Conservation (phyloP, 1,284 basidiomycete species). For the Cryptococcus maquisensis region DNA sequence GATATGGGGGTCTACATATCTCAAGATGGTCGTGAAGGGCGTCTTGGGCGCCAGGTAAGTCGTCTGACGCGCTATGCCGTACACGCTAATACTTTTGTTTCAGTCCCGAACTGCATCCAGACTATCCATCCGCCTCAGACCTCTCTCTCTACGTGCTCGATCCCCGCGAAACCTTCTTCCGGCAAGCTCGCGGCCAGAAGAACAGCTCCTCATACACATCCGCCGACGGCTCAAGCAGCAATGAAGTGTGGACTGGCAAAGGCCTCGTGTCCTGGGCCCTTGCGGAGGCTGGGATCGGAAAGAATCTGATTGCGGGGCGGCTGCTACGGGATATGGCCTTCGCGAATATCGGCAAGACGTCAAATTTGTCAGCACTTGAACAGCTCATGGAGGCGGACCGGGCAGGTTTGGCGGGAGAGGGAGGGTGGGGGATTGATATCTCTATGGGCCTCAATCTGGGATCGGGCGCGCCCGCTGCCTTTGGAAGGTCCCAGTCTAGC, state of each 20-base stretch:
- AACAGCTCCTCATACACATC: too few species aligned
- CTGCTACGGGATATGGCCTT: conserved; percentile 23
- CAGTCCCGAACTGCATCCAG: conserved; percentile 43
- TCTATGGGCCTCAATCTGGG: conserved; percentile 33
- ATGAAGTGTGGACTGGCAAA: conserved; percentile 45
- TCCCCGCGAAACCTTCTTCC: conserved; percentile 41
- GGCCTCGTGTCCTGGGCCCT: conserved; percentile 42
- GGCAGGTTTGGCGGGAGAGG: conserved; percentile 4
- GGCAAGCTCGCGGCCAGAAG: conserved; percentile 20
- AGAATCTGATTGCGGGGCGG: conserved; percentile 44
- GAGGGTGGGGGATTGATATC: conserved; percentile 42
- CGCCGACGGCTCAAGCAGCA: not conserved
- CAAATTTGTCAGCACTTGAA: conserved; percentile 28
- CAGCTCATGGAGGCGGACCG: conserved; percentile 25
- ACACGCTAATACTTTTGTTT: conserved; percentile 2
- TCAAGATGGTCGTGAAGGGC: conserved; percentile 44
- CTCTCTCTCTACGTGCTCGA: conserved; percentile 44
- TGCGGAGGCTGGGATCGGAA: conserved; percentile 37
- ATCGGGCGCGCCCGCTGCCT: conserved; percentile 3
- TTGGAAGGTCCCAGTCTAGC: not conserved
- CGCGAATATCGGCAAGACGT: conserved; percentile 4
- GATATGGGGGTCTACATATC: conserved; percentile 43
- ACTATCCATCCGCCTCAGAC: conserved; percentile 29
- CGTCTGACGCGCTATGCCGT: not conserved
- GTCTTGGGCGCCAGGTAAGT: conserved; percentile 41